phyloP scores from a whole-genome alignment of 2,329 filamentous ascomycete species.

The Apiospora sp. region DNA sequence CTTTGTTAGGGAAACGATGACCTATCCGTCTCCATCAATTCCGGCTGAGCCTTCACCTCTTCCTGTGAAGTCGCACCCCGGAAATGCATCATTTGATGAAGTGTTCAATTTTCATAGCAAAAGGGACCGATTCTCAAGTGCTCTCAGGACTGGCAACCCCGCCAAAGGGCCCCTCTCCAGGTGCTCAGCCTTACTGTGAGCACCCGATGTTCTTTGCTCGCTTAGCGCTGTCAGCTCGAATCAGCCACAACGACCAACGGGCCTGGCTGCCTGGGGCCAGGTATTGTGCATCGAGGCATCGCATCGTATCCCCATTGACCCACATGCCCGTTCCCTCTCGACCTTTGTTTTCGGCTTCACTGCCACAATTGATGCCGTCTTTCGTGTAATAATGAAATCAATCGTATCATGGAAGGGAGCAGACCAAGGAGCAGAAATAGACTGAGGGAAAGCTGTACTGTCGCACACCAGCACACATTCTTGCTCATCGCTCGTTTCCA shows the following conservation, averaged over 20 bases:
- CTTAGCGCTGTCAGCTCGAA: slow-evolving; percentile 35
- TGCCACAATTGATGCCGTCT: slow-evolving; percentile 8
- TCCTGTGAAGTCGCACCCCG: neutral
- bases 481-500: neutral
- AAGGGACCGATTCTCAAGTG: neutral
- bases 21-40: neutral
- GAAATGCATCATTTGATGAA: neutral
- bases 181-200: slow-evolving; percentile 16
- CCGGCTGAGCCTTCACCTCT: neutral
- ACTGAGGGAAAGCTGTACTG: neutral
- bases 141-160: neutral
- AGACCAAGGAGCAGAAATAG: slow-evolving; percentile 2
- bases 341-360: slow-evolving; percentile 3
- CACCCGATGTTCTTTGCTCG: slow-evolving; percentile 12
- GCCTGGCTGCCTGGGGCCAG: slow-evolving; percentile 17
- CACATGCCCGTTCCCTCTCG: slow-evolving; percentile 14
- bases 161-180: neutral
- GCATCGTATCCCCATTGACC: slow-evolving; percentile 11
- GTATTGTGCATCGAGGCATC: slow-evolving; percentile 12
- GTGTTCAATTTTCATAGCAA: neutral
- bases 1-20: neutral
- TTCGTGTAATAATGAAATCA: neutral
- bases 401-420: slow-evolving; percentile 4
- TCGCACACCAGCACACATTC: neutral
- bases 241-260: slow-evolving; percentile 35